Conservation (phyloP, 2,329 filamentous ascomycete genomes). For the Aspergillus ruber region DNA sequence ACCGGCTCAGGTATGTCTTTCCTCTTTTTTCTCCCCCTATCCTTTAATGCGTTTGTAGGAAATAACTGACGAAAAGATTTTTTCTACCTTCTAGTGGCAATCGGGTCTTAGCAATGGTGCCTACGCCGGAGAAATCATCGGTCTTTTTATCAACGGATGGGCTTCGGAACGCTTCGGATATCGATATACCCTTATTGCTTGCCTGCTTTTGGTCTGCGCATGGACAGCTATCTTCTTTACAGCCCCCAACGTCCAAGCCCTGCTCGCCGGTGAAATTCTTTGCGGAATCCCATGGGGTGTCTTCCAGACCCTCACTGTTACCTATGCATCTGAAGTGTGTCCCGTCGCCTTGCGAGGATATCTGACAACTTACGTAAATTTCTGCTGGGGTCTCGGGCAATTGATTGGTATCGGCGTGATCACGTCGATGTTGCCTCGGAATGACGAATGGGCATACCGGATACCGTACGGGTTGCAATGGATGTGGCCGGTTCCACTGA, state of each 20-base stretch:
- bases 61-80: conserved; percentile 10
- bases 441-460: conserved; percentile 47
- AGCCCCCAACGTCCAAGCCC: conserved; percentile 40
- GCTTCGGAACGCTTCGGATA: conserved; percentile 49
- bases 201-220: conserved; percentile 39
- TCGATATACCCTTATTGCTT: conserved; percentile 45
- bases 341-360: conserved; percentile 41
- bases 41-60: background rate
- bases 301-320: conserved; percentile 45
- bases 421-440: conserved; percentile 40
- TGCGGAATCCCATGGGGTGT: conserved; percentile 48
- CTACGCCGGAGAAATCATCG: conserved; percentile 43
- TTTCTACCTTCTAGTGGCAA: conserved; percentile 34
- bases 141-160: conserved; percentile 47
- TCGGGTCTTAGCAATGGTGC: conserved; percentile 40
- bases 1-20: conserved; percentile 29
- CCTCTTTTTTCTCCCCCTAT: background rate
- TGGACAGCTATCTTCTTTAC: conserved; percentile 49
- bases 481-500: conserved; percentile 49
- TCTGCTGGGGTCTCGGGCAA: conserved; percentile 45
- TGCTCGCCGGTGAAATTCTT: conserved; percentile 47
- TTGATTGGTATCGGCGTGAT: conserved; percentile 48
- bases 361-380: conserved; percentile 43
- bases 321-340: conserved; percentile 44
- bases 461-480: conserved; percentile 49